phyloP scores from a whole-genome alignment of 2,329 filamentous ascomycete genomes.

The Beauveria sp. region DNA sequence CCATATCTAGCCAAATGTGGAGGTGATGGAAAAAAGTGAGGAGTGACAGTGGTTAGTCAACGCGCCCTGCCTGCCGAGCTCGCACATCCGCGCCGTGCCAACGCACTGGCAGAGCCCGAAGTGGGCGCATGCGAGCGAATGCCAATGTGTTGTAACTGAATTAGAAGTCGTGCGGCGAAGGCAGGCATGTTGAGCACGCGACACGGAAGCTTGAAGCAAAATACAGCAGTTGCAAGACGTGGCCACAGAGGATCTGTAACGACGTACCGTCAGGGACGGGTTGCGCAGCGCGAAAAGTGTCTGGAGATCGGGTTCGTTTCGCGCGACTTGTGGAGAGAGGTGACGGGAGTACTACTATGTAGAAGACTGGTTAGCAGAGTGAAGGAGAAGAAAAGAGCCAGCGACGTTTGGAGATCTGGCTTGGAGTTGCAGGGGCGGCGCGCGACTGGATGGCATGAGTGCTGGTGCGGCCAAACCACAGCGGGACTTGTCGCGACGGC shows the following conservation, averaged over 20 bases:
- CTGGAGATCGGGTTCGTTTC: conserved; percentile 74
- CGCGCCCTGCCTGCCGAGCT: not conserved
- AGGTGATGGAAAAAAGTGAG: not conserved
- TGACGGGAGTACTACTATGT: conserved; percentile 31
- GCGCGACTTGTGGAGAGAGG: conserved; percentile 56
- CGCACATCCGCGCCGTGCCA: not conserved
- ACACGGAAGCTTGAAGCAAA: conserved; percentile 22
- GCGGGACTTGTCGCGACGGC: not conserved
- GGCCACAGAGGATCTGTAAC: conserved; percentile 26
- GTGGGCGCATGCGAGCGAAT: not conserved
- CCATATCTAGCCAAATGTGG: not conserved
- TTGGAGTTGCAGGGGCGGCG: conserved; percentile 8
- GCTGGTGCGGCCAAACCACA: not conserved
- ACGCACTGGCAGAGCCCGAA: not conserved
- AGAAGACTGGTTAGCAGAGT: conserved; percentile 19
- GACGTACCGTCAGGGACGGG: conserved; percentile 69
- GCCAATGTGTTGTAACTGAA: not conserved
- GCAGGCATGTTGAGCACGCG: conserved; percentile 5
- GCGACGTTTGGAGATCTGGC: conserved; percentile 8
- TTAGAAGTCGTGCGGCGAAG: not conserved
- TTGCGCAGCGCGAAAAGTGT: conserved; percentile 44
- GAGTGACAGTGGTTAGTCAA: not conserved
- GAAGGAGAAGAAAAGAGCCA: conserved; percentile 2
- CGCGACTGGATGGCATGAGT: not conserved
- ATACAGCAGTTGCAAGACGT: conserved; percentile 25